Conservation (phyloP, 805 yeast species). For the Pichia occidentalis region DNA sequence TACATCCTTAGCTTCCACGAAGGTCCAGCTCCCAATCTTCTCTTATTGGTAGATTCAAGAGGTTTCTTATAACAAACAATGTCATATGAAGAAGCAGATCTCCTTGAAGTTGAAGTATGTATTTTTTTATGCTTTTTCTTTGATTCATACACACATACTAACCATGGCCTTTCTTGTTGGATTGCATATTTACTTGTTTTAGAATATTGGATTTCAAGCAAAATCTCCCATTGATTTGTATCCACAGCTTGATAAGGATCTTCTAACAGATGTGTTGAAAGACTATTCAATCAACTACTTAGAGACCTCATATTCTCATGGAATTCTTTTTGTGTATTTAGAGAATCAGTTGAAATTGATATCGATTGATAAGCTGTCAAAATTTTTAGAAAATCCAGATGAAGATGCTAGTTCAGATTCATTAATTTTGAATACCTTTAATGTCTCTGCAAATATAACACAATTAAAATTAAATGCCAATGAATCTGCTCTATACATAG, state of each 20-base stretch:
- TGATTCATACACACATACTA: not conserved
- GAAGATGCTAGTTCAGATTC: conserved; percentile 9
- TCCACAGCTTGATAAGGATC: not conserved
- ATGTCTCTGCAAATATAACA: conserved; percentile 7
- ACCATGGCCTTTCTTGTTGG: too few species aligned
- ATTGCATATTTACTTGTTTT: too few species aligned
- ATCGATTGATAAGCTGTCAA: conserved; percentile 16
- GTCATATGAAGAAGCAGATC: conserved; percentile 13
- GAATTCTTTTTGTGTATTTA: conserved; percentile 19
- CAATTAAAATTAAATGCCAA: conserved; percentile 22
- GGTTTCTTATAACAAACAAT: conserved; percentile 1
- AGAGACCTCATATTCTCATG: conserved; percentile 18
- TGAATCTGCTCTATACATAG: conserved; percentile 16
- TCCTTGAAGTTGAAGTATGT: conserved; percentile 23
- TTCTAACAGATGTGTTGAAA: not conserved
- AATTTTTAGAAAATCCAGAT: conserved; percentile 13
- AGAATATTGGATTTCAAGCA: conserved; percentile 29
- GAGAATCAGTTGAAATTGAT: conserved; percentile 17
- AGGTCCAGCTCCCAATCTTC: too few species aligned
- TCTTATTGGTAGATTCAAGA: not conserved
- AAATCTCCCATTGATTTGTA: conserved; percentile 24
- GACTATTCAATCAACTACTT: conserved; percentile 15
- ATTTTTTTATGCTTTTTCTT: not conserved
- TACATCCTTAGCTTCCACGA: too few species aligned
- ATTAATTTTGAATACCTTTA: not conserved